Evolutionary conservation across 441 rosid species (phyloP).

Genomic region (Adansonia rubrostipa): DNA sequence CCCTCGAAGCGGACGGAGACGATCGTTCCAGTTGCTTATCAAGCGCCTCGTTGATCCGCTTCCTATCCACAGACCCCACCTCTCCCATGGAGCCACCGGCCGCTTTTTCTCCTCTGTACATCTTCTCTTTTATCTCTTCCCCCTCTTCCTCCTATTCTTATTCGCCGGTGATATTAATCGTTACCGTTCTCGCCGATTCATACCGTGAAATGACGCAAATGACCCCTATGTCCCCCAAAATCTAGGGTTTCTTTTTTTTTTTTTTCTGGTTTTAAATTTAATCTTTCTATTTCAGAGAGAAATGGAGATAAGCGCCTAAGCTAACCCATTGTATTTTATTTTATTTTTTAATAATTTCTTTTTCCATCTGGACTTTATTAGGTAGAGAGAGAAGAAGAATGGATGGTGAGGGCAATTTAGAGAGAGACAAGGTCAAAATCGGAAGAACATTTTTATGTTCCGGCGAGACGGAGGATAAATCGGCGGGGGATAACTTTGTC

Average conservation of each 20-base stretch:
- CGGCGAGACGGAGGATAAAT: constrained; percentile 31
- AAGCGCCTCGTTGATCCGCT: constrained; percentile 61
- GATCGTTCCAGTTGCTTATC: constrained; percentile 63
- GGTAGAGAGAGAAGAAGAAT: neutral
- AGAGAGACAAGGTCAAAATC: constrained; percentile 30
- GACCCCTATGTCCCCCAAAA: constrained; percentile 22
- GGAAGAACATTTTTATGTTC: constrained; percentile 26
- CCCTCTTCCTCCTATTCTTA: constrained; percentile 1
- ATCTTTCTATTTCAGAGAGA: too few relatives aligned
- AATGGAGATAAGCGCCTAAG: too few relatives aligned
- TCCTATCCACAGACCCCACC: constrained; percentile 58
- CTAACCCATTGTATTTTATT: too few relatives aligned
- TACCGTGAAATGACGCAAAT: constrained; percentile 22
- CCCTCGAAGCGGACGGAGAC: constrained; percentile 59
- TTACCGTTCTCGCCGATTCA: constrained; percentile 14
- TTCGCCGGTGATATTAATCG: constrained; percentile 18
- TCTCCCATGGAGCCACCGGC: constrained; percentile 58
- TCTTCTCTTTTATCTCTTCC: constrained; percentile 24
- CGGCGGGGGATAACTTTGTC: constrained; percentile 13
- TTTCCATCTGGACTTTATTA: too few relatives aligned
- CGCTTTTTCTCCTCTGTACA: constrained; percentile 59
- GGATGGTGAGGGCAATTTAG: neutral
- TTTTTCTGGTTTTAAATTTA: too few relatives aligned
- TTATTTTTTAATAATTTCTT: too few relatives aligned
- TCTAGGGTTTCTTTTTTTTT: constrained; percentile 35